Conservation (phyloP, 768 basidiomycete species). For the Mycena rosella region DNA sequence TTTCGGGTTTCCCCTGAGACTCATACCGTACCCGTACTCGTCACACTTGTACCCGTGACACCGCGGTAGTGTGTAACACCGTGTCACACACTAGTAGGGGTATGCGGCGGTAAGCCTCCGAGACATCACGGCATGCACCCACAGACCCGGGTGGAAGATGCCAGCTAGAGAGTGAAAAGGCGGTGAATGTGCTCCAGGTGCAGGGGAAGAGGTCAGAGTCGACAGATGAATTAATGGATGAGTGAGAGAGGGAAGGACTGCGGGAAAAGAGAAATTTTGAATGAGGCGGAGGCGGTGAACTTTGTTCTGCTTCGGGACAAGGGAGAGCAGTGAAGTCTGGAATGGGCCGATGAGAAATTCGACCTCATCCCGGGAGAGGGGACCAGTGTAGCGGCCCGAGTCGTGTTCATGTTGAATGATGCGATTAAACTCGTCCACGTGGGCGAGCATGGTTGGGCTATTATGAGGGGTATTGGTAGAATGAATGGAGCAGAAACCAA, state of each 20-base stretch:
- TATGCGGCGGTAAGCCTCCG: constrained; percentile 15
- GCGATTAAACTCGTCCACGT: constrained; percentile 5
- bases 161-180: constrained; percentile 20
- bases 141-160: constrained; percentile 44
- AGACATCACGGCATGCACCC: constrained; percentile 28
- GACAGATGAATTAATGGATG: constrained; percentile 41
- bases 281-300: constrained; percentile 35
- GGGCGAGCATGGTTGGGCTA: constrained; percentile 16
- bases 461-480: constrained; percentile 39
- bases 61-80: too few relatives aligned
- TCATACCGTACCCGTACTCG: too few relatives aligned
- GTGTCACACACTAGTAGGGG: too few relatives aligned
- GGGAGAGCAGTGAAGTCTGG: constrained; percentile 44
- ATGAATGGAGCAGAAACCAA: constrained; percentile 33
- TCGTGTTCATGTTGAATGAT: constrained; percentile 33
- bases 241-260: not conserved
- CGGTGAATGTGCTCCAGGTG: constrained; percentile 50
- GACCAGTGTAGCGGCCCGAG: constrained; percentile 38
- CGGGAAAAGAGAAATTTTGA: constrained; percentile 46
- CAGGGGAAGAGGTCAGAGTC: constrained; percentile 47
- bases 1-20: too few relatives aligned
- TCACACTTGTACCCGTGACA: too few relatives aligned
- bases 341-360: constrained; percentile 44
- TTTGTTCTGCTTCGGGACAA: constrained; percentile 41
- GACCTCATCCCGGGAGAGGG: constrained; percentile 21